These are phyloP conservation scores for Penicillium flavigenum DNA, from an alignment of 495 filamentous ascomycete genomes.

Conservation along the genomic window DNA sequence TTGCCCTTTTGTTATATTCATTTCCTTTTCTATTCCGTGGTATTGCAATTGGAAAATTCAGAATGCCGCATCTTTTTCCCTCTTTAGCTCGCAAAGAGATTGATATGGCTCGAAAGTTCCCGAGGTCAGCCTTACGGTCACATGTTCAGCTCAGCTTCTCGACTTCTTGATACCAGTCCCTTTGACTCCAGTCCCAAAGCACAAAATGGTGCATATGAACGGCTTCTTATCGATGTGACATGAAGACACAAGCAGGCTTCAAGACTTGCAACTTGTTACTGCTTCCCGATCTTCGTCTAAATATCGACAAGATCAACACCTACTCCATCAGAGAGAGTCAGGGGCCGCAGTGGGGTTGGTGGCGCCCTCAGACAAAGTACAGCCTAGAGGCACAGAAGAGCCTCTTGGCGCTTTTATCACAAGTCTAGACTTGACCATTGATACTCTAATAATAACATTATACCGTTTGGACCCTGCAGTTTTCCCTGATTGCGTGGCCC, in stretches of 20 bases:
- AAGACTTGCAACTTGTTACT: not conserved
- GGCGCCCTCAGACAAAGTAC: conserved; percentile 3
- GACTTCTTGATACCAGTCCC: too few relatives aligned
- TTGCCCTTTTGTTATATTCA: too few relatives aligned
- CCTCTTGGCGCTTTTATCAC: not conserved
- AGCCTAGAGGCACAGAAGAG: not conserved
- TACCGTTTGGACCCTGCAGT: not conserved
- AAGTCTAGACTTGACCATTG: conserved; percentile 6
- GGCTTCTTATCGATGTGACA: too few relatives aligned
- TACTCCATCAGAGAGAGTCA: conserved; percentile 2
- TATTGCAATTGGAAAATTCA: too few relatives aligned
- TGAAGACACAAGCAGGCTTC: not conserved
- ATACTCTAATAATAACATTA: conserved; percentile 3
- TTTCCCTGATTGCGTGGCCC: not conserved
- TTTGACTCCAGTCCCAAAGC: too few relatives aligned
- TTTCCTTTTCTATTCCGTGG: too few relatives aligned
- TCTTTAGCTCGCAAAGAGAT: too few relatives aligned
- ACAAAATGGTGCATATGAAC: too few relatives aligned
- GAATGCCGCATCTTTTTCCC: too few relatives aligned
- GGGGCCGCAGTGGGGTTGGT: conserved; percentile 8
- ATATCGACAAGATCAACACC: not conserved
- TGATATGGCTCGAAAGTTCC: too few relatives aligned
- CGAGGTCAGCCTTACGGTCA: too few relatives aligned
- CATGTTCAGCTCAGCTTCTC: too few relatives aligned
- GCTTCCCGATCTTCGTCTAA: not conserved